Conservation (phyloP, 306 rosid species). For the Urtica urens region DNA sequence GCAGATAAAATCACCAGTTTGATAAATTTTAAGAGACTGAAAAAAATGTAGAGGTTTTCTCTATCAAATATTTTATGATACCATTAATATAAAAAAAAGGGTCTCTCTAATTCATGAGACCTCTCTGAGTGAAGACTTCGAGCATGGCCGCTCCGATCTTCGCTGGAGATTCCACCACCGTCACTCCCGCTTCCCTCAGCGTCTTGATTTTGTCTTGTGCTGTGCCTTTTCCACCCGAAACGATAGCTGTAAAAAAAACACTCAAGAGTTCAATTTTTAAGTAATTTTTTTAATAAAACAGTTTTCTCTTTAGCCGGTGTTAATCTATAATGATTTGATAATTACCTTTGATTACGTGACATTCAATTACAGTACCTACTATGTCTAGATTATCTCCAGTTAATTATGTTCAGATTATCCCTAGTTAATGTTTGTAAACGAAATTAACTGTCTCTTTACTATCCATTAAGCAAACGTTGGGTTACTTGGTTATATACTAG, state of each 20-base stretch:
- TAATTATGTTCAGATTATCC: no score
- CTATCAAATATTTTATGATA: conserved; percentile 8
- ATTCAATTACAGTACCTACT: no score
- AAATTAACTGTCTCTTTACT: no score
- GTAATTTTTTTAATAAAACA: no score
- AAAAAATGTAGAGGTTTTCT: background rate
- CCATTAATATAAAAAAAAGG: background rate
- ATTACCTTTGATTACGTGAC: no score
- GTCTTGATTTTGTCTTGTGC: conserved; percentile 90
- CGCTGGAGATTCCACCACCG: conserved; percentile 96
- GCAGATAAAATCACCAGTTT: no score
- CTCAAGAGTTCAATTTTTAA: background rate
- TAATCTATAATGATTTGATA: no score
- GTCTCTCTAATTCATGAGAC: conserved; percentile 42
- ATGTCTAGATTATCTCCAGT: no score
- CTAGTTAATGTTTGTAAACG: no score
- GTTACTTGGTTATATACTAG: no score
- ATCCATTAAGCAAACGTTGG: no score
- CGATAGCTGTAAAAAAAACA: conserved; percentile 63
- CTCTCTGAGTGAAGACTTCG: conserved; percentile 84
- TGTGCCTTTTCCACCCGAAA: conserved; percentile 97
- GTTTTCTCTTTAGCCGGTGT: no score
- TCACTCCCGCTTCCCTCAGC: conserved; percentile 81
- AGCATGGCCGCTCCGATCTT: conserved; percentile 81
- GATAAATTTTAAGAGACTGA: background rate